A percentile compares a stretch with the other conserved stretches of the same genome.
Evolutionary conservation across 164 flowering plant species (phyloP).

Genomic region (Chimonanthus salicifolius): DNA sequence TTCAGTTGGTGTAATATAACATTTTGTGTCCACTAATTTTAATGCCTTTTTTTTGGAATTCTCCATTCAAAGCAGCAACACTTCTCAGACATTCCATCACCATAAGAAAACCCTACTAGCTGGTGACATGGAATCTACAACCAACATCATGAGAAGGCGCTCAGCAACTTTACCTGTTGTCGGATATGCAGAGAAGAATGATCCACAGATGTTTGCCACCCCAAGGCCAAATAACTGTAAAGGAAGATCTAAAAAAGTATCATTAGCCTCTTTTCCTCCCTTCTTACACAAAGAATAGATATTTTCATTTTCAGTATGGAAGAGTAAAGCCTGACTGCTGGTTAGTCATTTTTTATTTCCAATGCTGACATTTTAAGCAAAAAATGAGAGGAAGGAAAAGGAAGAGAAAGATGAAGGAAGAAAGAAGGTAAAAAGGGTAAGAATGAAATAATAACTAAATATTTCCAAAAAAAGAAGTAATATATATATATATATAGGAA

Average conservation of each 20-base stretch:
- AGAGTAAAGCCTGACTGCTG: neutral
- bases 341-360: neutral
- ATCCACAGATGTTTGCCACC: slow-evolving; percentile 84
- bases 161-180: slow-evolving; percentile 64
- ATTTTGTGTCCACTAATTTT: neutral
- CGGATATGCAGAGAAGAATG: slow-evolving; percentile 89
- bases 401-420: neutral
- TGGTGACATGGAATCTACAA: too few relatives aligned
- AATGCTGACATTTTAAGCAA: too few relatives aligned
- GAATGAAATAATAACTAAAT: too few relatives aligned
- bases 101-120: neutral
- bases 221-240: slow-evolving; percentile 96
- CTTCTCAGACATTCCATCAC: neutral
- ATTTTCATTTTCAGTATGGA: neutral
- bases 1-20: too few relatives aligned
- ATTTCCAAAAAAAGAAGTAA: too few relatives aligned
- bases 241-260: slow-evolving; percentile 1
- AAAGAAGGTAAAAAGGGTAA: neutral
- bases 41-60: neutral
- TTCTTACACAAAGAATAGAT: too few relatives aligned
- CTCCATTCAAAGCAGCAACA: neutral
- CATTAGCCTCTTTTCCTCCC: neutral
- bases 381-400: neutral
- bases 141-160: slow-evolving; percentile 1
- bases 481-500: too few relatives aligned